Base-by-base conservation (phyloP, 225 moss, liverwort and hornwort species). In the Anthoceros angustus region DNA sequence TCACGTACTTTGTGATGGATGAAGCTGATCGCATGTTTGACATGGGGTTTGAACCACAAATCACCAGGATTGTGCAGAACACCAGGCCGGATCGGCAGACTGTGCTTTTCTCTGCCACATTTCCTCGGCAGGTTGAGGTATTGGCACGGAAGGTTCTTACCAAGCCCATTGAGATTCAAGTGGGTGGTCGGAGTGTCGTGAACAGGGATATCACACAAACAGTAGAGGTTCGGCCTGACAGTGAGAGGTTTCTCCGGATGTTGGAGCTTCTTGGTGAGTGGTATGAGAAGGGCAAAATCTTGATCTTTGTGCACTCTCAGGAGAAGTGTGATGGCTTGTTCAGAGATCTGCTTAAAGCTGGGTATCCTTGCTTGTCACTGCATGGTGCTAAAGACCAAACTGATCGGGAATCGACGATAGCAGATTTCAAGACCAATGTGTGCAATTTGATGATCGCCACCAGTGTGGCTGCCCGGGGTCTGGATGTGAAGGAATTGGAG, bases 21-120 rank as follows among this genome's bases (percentile, higher is more conserved):
- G 98, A 99, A 81, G 98, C 98, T 21, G 98, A 99, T 80, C 98
- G 98, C 42, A 99, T 99, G 98, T 92, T 99, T 50, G 98, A 92
- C 73, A 99, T 99, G 98, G 98, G 98, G 43, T 99, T 99, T 42
- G 98, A 99, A 74, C 98, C 98, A 24, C 98, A 99, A 74, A 99
- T 99, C 64, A 92, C 92, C 43, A 84, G 92, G 65, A 99, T 99
- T 76, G 89, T 99, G 43, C 92, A 99, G 67, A 92, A 99, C 46
- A 92, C 89, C 2, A 85, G 92, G 70, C 98, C 98, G 26, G 92
- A 92, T 74, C 81, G 98, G 64, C 98, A 99, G 73, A 99, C 98
- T 48, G 92, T 99, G 20, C 79, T 99, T 18, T 98, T 92, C 69
- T 92, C 98, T 67, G 98, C 98, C 23, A 99, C 98, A 14, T 99